Conservation (phyloP, 352 stramenopile species). For the Phytophthora sansomeana region DNA sequence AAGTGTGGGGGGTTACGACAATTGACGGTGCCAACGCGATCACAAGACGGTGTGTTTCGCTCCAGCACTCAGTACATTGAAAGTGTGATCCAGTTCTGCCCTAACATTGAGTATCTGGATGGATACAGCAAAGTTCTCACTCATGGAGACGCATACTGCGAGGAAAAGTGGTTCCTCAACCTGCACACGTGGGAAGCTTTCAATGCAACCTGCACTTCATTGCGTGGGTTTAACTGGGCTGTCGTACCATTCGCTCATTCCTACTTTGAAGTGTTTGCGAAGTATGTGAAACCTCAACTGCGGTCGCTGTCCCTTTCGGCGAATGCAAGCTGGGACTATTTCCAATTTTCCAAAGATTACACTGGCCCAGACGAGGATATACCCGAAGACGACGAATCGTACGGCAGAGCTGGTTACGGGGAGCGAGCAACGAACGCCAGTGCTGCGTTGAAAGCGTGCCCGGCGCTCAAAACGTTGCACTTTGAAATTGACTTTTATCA, state of each 20-base stretch:
- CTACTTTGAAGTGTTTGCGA: conserved; percentile 14
- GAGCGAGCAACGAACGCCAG: background rate
- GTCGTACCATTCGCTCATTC: conserved; percentile 12
- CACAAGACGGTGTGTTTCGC: background rate
- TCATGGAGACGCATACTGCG: background rate
- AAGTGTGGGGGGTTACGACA: background rate
- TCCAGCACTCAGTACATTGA: conserved; percentile 1
- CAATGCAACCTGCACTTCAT: background rate
- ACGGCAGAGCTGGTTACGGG: background rate
- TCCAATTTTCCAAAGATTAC: background rate
- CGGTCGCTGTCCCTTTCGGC: conserved; percentile 9
- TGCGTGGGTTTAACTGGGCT: conserved; percentile 1
- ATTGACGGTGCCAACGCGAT: background rate
- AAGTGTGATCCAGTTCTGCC: background rate
- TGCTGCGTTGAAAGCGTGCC: conserved; percentile 1
- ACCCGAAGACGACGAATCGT: background rate
- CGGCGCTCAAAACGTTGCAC: background rate
- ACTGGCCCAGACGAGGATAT: background rate
- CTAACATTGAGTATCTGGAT: conserved; percentile 7
- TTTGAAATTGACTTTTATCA: background rate
- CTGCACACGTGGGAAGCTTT: conserved; percentile 11
- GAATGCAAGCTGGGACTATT: background rate
- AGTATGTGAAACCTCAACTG: conserved; percentile 9
- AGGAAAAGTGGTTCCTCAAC: background rate
- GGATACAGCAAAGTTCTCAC: background rate